Conservation (phyloP, 768 basidiomycete genomes). For the Obba rivulosa region DNA sequence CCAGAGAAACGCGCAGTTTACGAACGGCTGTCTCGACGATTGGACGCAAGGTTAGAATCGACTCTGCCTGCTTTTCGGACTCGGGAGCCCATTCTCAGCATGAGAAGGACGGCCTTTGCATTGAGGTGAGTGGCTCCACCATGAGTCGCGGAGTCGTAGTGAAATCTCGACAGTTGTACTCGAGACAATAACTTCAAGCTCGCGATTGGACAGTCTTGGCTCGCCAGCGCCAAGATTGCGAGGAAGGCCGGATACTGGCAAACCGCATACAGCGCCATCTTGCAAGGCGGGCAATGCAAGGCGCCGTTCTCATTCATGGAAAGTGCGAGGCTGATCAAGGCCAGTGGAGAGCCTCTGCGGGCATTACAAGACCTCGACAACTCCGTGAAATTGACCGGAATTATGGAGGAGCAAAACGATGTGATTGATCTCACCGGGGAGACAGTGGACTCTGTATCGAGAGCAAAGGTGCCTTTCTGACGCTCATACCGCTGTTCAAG, state of each 20-base stretch:
- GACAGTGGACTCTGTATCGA: constrained; percentile 6
- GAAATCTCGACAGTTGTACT: neutral
- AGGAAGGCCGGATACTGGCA: constrained; percentile 94
- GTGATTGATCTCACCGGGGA: constrained; percentile 6
- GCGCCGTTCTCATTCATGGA: constrained; percentile 81
- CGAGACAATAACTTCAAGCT: constrained; percentile 26
- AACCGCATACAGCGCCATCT: constrained; percentile 92
- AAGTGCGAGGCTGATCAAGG: constrained; percentile 80
- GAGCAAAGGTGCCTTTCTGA: constrained; percentile 19
- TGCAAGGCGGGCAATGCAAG: constrained; percentile 78
- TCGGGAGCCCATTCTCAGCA: constrained; percentile 84
- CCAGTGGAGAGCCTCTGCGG: constrained; percentile 72
- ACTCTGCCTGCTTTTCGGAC: constrained; percentile 85
- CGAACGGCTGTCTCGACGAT: constrained; percentile 41
- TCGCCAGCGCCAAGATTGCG: constrained; percentile 91
- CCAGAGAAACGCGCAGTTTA: constrained; percentile 20
- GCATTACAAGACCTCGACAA: constrained; percentile 86
- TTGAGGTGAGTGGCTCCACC: constrained; percentile 41
- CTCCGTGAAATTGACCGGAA: constrained; percentile 41
- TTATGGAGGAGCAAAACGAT: constrained; percentile 2
- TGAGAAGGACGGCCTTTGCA: constrained; percentile 77
- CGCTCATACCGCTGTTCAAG: too few relatives aligned
- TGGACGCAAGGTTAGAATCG: constrained; percentile 64
- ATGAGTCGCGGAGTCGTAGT: neutral
- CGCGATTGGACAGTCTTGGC: constrained; percentile 83